Percentiles rank a stretch among this genome's conserved stretches.
phyloP scores from a whole-genome alignment of 176 grass and related monocot genomes.

The Calamus simplicifolius region DNA sequence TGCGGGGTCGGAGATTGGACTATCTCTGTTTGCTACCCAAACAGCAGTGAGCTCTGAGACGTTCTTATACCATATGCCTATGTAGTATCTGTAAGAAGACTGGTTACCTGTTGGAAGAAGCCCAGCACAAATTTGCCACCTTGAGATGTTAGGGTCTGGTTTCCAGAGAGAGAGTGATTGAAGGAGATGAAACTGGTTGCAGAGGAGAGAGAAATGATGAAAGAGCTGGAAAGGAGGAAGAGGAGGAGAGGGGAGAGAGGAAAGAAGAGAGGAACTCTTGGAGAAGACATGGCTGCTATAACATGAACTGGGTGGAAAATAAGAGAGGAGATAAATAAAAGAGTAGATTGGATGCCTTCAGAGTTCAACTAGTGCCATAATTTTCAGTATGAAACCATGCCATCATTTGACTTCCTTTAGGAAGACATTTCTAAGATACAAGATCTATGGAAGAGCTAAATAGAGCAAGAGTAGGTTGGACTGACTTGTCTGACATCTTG shows the following conservation, averaged over 20 bases:
- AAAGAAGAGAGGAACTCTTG: background rate
- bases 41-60: slow-evolving; percentile 32
- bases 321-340: no score
- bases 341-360: no score
- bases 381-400: no score
- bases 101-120: slow-evolving; percentile 47
- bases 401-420: no score
- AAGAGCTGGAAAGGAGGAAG: slow-evolving; percentile 18
- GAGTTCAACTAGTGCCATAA: no score
- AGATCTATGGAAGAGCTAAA: no score
- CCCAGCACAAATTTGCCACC: slow-evolving; percentile 46
- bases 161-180: slow-evolving; percentile 37
- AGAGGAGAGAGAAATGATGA: slow-evolving; percentile 20
- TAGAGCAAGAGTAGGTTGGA: no score
- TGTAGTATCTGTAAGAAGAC: slow-evolving; percentile 38
- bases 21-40: slow-evolving; percentile 44
- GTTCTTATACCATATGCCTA: slow-evolving; percentile 86
- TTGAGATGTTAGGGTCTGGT: slow-evolving; percentile 50
- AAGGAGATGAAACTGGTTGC: slow-evolving; percentile 54
- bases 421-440: no score
- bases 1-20: slow-evolving; percentile 35
- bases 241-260: background rate
- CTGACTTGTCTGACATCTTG: no score
- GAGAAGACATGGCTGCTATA: slow-evolving; percentile 18
- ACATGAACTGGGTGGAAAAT: background rate